phyloP scores from a whole-genome alignment of 176 grass and related monocot species.

The Hsuehochloa calcarea region DNA sequence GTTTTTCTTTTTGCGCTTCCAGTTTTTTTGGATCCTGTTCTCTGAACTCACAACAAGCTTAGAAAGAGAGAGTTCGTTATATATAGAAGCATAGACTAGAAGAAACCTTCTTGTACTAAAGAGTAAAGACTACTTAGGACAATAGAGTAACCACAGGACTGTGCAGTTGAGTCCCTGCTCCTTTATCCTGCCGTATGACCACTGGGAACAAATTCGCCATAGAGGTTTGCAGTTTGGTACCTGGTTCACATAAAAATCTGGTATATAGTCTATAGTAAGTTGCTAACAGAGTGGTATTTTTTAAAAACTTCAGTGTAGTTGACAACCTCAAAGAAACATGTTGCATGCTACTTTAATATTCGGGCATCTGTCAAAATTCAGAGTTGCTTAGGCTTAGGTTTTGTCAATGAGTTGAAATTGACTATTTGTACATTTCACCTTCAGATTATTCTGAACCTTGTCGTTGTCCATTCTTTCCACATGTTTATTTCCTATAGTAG shows the following conservation, averaged over 20 bases:
- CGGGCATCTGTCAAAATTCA: background rate
- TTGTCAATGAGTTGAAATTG: background rate
- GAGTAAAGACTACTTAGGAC: constrained; percentile 1
- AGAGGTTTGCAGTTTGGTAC: constrained; percentile 13
- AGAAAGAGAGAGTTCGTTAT: background rate
- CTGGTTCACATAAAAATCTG: background rate
- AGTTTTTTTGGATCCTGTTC: background rate
- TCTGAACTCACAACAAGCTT: background rate
- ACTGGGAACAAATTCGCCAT: background rate
- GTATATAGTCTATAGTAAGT: background rate
- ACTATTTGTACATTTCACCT: constrained; percentile 4
- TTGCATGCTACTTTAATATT: constrained; percentile 20
- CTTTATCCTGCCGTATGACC: constrained; percentile 13
- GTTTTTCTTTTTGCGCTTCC: background rate
- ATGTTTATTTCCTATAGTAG: constrained; percentile 16
- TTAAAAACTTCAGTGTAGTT: background rate
- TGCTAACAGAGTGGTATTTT: background rate
- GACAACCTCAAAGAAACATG: constrained; percentile 17
- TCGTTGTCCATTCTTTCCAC: background rate
- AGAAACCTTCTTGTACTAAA: background rate
- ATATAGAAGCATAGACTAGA: background rate
- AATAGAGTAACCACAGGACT: background rate
- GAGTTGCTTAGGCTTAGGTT: background rate
- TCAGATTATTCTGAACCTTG: constrained; percentile 17
- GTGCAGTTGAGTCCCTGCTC: background rate